A percentile compares a stretch with the other conserved stretches of the same genome.
Conservation (phyloP, 2,329 filamentous ascomycete species). For the Pyrenochaeta sp. region DNA sequence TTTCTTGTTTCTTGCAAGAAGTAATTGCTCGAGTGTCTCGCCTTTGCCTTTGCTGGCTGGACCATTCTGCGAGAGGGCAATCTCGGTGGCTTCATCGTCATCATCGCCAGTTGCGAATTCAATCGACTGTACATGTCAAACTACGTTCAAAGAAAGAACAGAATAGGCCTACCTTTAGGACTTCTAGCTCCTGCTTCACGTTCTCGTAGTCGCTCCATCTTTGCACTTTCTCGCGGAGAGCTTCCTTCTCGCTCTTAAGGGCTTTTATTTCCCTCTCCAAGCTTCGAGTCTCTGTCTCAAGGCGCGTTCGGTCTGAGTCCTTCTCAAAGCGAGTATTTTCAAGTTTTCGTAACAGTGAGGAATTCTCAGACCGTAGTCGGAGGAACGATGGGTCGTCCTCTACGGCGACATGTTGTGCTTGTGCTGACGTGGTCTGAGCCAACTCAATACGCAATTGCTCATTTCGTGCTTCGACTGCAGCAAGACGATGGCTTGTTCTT, state of each 20-base stretch:
- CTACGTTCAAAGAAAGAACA: not conserved
- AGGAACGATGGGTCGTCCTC: conserved; percentile 92
- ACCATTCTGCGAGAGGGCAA: conserved; percentile 57
- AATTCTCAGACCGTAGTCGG: conserved; percentile 91
- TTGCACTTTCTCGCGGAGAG: conserved; percentile 79
- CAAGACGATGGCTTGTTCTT: conserved; percentile 83
- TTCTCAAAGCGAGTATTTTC: conserved; percentile 85
- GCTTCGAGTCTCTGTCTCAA: conserved; percentile 78
- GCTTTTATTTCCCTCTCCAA: conserved; percentile 80
- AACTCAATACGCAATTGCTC: conserved; percentile 91
- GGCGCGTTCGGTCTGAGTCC: conserved; percentile 78
- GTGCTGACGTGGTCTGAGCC: conserved; percentile 84
- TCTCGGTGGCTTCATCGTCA: conserved; percentile 60
- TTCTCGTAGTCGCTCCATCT: conserved; percentile 96
- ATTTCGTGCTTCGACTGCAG: conserved; percentile 92
- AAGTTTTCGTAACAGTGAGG: conserved; percentile 85
- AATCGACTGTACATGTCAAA: conserved; percentile 69
- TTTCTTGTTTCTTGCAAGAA: conserved; percentile 95
- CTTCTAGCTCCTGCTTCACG: conserved; percentile 93
- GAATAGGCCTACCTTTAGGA: conserved; percentile 71
- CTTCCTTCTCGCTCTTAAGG: conserved; percentile 81
- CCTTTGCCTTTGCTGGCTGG: conserved; percentile 67
- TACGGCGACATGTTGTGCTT: conserved; percentile 66
- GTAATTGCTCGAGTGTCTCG: conserved; percentile 87
- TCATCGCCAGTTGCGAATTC: conserved; percentile 90